Evolutionary conservation across 2,329 filamentous ascomycete species (phyloP), one percentile per base, ranked within the genome.

Genomic region (Ceratocystiopsis sp.): DNA sequence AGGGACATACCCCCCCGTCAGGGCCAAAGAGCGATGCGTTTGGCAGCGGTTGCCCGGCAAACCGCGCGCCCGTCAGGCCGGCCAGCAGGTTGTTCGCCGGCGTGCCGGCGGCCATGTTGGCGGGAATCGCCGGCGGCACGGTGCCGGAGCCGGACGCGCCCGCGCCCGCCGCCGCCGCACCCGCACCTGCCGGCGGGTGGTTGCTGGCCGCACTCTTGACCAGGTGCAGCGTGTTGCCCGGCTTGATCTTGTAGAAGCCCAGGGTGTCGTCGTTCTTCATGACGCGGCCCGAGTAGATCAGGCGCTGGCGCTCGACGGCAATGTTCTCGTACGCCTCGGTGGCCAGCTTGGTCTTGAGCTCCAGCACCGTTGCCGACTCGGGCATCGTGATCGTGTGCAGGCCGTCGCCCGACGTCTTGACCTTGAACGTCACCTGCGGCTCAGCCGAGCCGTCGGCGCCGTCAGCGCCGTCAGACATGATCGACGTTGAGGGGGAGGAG

Each of bases 171-270:
- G 41, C 43, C 3, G 43, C 18, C 12, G 19, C 16, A 2, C 41
- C 14, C 2, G 35, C 18, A 1, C 33, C 42, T 1, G 68, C 53
- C 19, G 69, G 66, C 2, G 68, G 53, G 37, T 70, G 67, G 55
- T 93, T 94, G 71, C 87, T 95, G 47, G 84, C 83, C 38, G 91
- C 89, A 58, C 86, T 93, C 69, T 93, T 95, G 55, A 98, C 91
- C 54, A 98, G 74, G 61, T 98, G 91, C 53, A 98, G 78, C 16
- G 89, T 96, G 62, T 96, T 91, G 50, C 87, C 86, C 50, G 84
- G 72, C 69, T 95, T 95, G 62, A 98, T 87, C 69, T 95, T 96
- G 67, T 93, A 93, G 45, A 76, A 75, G 50, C 71, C 76, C 37
- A 98, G 66, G 0, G 82, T 79, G 54, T 98, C 89, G 46, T 81